These are phyloP conservation scores for Capsella rubella DNA, from an alignment of 441 rosid genomes.

Conservation along the genomic window DNA sequence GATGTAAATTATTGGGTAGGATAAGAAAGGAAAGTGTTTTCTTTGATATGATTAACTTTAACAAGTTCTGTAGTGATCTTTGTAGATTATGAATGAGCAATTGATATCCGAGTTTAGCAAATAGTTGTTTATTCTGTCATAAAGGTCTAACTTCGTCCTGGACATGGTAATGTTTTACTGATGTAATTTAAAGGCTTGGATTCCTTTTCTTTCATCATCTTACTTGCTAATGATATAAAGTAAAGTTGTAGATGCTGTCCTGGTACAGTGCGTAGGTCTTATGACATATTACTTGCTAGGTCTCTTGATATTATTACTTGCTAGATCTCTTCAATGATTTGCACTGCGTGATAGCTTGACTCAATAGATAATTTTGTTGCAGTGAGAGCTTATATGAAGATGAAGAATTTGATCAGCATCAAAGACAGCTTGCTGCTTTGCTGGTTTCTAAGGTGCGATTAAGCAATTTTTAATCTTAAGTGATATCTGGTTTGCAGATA, in stretches of 20 bases:
- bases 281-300: constrained; percentile 22
- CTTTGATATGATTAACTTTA: constrained; percentile 9
- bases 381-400: constrained; percentile 98
- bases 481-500: constrained; percentile 12
- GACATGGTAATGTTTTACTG: constrained; percentile 7
- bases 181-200: neutral
- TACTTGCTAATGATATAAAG: neutral
- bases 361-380: constrained; percentile 27
- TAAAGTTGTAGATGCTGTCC: constrained; percentile 19
- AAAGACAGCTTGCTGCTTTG: constrained; percentile 93
- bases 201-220: constrained; percentile 10
- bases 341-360: constrained; percentile 10
- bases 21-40: neutral
- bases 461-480: constrained; percentile 4
- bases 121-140: neutral
- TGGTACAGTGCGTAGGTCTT: neutral
- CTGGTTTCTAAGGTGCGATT: constrained; percentile 86
- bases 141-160: constrained; percentile 5
- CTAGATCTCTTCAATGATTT: constrained; percentile 12
- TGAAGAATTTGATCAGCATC: constrained; percentile 90
- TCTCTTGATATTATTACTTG: constrained; percentile 4
- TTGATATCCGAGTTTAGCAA: constrained; percentile 14
- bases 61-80: constrained; percentile 1
- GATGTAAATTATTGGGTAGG: constrained; percentile 15
- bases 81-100: constrained; percentile 6